phyloP scores from a whole-genome alignment of 2,329 filamentous ascomycete species.

The Trichoderma aggressivum region DNA sequence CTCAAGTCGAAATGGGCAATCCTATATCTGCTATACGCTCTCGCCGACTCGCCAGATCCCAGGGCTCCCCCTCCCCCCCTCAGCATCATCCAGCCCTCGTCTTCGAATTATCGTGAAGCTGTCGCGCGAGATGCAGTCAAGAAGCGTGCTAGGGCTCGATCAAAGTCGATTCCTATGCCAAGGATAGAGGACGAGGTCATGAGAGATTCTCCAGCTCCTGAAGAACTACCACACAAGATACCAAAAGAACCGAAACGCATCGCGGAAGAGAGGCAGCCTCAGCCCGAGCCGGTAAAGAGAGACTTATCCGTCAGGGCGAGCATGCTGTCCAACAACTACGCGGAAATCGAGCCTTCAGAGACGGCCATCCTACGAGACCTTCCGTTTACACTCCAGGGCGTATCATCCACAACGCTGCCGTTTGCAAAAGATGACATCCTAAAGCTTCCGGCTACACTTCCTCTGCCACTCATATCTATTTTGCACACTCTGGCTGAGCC shows the following conservation, averaged over 20 bases:
- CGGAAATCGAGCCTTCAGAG: conserved; percentile 60
- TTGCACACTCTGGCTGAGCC: conserved; percentile 89
- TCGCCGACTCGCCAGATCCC: conserved; percentile 66
- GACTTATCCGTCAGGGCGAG: conserved; percentile 57
- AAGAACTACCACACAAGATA: conserved; percentile 44
- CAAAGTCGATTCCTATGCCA: conserved; percentile 36
- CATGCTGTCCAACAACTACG: conserved; percentile 54
- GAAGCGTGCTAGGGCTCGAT: conserved; percentile 37
- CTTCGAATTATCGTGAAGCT: conserved; percentile 38
- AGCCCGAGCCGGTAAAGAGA: conserved; percentile 35
- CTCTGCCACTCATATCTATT: conserved; percentile 79
- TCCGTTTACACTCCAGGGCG: conserved; percentile 87
- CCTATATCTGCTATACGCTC: conserved; percentile 81
- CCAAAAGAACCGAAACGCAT: conserved; percentile 37
- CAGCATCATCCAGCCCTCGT: conserved; percentile 40
- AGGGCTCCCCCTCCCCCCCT: conserved; percentile 48
- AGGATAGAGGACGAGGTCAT: conserved; percentile 48
- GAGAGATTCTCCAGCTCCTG: conserved; percentile 53
- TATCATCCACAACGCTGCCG: conserved; percentile 79
- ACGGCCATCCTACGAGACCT: conserved; percentile 70
- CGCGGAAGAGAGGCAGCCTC: conserved; percentile 35
- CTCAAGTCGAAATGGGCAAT: conserved; percentile 97
- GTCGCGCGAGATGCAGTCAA: conserved; percentile 36
- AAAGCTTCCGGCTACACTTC: conserved; percentile 73
- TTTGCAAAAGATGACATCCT: conserved; percentile 69